A percentile compares a stretch with the other conserved stretches of the same genome.
Evolutionary conservation across 129 eudicot genomes (phyloP).

Genomic region (Flaveria robusta): DNA sequence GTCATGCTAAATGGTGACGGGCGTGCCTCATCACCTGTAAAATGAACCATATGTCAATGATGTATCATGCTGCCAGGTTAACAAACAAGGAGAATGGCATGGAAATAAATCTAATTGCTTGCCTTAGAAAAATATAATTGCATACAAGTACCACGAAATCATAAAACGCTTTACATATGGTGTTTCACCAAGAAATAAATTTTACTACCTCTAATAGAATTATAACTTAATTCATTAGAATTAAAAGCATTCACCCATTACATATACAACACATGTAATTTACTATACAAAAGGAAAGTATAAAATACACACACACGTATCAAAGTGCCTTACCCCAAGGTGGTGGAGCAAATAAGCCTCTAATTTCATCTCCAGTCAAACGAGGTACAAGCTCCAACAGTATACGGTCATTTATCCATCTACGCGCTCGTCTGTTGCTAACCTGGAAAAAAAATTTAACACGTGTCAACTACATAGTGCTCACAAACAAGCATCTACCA

Average conservation of each 20-base stretch:
- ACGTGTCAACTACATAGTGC: conserved; percentile 12
- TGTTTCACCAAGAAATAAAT: conserved; percentile 6
- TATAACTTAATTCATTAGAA: background rate
- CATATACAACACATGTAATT: background rate
- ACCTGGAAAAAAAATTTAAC: conserved; percentile 45
- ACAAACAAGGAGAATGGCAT: background rate
- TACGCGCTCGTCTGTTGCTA: conserved; percentile 83
- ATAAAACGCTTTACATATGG: too few relatives aligned
- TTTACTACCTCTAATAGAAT: background rate
- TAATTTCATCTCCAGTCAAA: conserved; percentile 81
- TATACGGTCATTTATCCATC: conserved; percentile 86
- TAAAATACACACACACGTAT: background rate
- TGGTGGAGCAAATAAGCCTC: conserved; percentile 98
- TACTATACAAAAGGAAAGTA: background rate
- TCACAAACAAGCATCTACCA: background rate
- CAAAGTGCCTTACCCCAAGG: conserved; percentile 69
- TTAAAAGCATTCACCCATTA: conserved; percentile 1
- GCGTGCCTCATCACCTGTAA: conserved; percentile 83
- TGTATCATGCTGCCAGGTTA: conserved; percentile 5
- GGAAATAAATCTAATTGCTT: background rate
- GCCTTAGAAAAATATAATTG: background rate
- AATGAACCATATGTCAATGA: conserved; percentile 26
- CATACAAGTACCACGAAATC: background rate
- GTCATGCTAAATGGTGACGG: conserved; percentile 83
- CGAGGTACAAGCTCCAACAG: conserved; percentile 95